Base-by-base conservation (phyloP, 106 monocot species). In the Vanilla planifolia region DNA sequence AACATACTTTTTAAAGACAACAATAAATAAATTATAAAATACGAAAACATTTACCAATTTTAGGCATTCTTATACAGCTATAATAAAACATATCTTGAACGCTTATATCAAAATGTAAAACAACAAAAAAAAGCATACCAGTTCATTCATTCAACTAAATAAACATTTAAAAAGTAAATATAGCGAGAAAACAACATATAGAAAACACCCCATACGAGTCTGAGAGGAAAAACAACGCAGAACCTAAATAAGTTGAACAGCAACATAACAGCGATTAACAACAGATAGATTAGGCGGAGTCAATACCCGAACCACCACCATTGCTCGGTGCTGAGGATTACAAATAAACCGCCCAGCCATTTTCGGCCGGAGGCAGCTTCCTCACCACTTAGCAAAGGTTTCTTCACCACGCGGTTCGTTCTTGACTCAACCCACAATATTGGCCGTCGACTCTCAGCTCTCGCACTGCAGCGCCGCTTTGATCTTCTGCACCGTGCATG, bases 401-500 rank as follows among this genome's bases (percentile, higher is more conserved):
- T 56, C n/a, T n/a, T n/a, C 20, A 2, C 7, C 9, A 45, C 63
- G 68, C 44, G 75, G 76, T 67, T 60, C 74, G 64, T 73, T 73
- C 79, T 73, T 73, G 79, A 73, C 69, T 79, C 73, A 64, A 73
- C 59, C 78, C 73, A 34, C 4, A 15, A 10, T 23, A 11, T n/a
- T 4, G 6, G 6, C 8, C 9, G 6, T 25, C n/a, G 3, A 15
- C n/a, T 16, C 53, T 68, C 35, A 68, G 59, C 44, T 43, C 8
- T 75, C 66, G 26, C 63, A 61, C 48, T 69, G 51, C 33, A 91
- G 67, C 1, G 85, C 85, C 8, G 66, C 77, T 44, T 74, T 75
- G 59, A 92, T 92, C 75, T 84, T 87, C 57, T 88, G 84, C 34
- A 92, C 67, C 24, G 92, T 88, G 75, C 80, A 80, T n/a, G 81